Evolutionary conservation across 352 stramenopile species (phyloP).

Genomic region (Hyaloperonospora arabidopsidis): DNA sequence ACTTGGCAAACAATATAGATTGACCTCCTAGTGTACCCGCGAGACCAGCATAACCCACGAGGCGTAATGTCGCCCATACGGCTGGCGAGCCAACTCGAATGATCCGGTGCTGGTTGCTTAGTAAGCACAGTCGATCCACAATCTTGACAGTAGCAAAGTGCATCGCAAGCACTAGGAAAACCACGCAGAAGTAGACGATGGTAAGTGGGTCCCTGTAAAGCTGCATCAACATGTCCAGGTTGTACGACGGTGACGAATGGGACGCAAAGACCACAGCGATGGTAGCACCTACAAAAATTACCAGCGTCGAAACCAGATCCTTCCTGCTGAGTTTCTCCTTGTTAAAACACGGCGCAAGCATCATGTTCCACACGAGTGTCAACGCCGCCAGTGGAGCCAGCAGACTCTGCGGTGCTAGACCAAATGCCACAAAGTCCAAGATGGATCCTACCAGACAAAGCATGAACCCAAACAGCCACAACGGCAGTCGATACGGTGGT

Average conservation of each 20-base stretch:
- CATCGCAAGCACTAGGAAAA: constrained; percentile 26
- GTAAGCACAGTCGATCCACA: constrained; percentile 58
- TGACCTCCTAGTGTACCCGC: constrained; percentile 73
- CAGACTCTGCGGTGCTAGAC: constrained; percentile 82
- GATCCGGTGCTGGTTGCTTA: constrained; percentile 62
- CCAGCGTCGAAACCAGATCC: constrained; percentile 68
- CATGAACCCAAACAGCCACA: constrained; percentile 81
- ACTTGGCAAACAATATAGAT: constrained; percentile 84
- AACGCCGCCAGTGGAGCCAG: constrained; percentile 80
- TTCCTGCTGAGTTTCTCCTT: constrained; percentile 80
- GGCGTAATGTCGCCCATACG: constrained; percentile 56
- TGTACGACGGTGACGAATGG: constrained; percentile 80
- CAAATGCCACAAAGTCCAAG: constrained; percentile 88
- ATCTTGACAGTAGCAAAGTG: constrained; percentile 65
- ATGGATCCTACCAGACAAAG: constrained; percentile 76
- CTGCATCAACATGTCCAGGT: constrained; percentile 64
- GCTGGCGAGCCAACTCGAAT: constrained; percentile 60
- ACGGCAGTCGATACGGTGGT: constrained; percentile 64
- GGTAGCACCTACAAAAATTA: constrained; percentile 80
- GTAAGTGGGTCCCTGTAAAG: constrained; percentile 74
- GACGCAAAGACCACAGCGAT: constrained; percentile 78
- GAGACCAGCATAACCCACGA: constrained; percentile 71
- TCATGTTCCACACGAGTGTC: constrained; percentile 90
- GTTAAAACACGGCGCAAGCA: constrained; percentile 81
- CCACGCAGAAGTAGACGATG: constrained; percentile 45